Percentiles rank a stretch among this genome's conserved stretches.
phyloP scores from a whole-genome alignment of 352 stramenopile genomes.

The Pythium guiyangense region DNA sequence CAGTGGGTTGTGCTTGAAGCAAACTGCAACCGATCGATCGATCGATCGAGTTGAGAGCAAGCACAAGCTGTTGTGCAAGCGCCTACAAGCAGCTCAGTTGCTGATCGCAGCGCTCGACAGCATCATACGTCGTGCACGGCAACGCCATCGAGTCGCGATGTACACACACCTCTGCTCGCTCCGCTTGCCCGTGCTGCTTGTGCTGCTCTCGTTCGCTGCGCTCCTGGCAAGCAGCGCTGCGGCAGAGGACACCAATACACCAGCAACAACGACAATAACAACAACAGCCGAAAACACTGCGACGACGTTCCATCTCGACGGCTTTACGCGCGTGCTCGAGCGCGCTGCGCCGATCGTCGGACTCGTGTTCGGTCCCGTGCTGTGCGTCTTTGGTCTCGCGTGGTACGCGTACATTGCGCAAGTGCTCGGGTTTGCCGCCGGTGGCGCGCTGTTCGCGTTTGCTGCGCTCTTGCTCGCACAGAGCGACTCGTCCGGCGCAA shows the following conservation, averaged over 20 bases:
- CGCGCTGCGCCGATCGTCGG: slow-evolving; percentile 9
- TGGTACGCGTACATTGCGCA: slow-evolving; percentile 16
- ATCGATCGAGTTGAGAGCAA: not conserved
- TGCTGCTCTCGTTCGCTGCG: not conserved
- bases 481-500: slow-evolving; percentile 8
- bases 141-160: too few relatives aligned
- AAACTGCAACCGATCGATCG: too few relatives aligned
- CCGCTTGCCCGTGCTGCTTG: not conserved
- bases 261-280: not conserved
- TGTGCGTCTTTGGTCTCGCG: slow-evolving; percentile 26
- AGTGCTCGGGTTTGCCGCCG: slow-evolving; percentile 14
- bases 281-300: not conserved
- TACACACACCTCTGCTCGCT: too few relatives aligned
- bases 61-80: not conserved
- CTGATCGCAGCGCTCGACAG: not conserved
- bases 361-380: slow-evolving; percentile 18
- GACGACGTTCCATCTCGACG: not conserved
- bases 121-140: too few relatives aligned
- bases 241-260: not conserved
- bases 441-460: slow-evolving; percentile 12
- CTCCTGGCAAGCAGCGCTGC: not conserved
- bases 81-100: not conserved
- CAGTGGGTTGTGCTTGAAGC: too few relatives aligned
- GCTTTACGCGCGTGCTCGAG: slow-evolving; percentile 2
- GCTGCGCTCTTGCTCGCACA: slow-evolving; percentile 5